These are phyloP conservation scores for Starmerella vaccinii DNA, from an alignment of 805 yeast genomes.

Conservation along the genomic window DNA sequence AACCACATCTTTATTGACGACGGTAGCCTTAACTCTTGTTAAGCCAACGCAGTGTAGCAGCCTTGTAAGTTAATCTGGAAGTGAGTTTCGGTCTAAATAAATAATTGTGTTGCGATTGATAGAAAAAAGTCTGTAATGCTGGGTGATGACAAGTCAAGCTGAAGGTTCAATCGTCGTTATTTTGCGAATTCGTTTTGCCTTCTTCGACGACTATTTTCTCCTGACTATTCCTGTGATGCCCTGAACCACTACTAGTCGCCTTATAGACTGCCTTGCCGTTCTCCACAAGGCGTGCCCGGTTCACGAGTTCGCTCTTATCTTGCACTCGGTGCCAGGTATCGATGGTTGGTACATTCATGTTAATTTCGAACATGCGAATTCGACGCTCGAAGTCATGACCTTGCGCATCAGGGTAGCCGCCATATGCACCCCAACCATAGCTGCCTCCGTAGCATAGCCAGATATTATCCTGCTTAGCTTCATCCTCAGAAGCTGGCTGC, in stretches of 20 bases:
- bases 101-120: too few relatives aligned
- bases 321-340: constrained; percentile 67
- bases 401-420: constrained; percentile 46
- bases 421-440: constrained; percentile 92
- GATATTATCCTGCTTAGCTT: constrained; percentile 31
- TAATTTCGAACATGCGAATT: constrained; percentile 59
- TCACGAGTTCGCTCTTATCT: constrained; percentile 40
- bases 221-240: constrained; percentile 1
- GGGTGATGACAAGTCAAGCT: too few relatives aligned
- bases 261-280: constrained; percentile 32
- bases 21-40: too few relatives aligned
- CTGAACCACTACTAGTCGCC: neutral
- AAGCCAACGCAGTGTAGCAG: too few relatives aligned
- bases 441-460: constrained; percentile 96
- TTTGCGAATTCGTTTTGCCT: neutral
- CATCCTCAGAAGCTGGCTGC: constrained; percentile 28
- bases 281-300: constrained; percentile 42
- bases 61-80: too few relatives aligned
- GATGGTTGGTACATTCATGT: constrained; percentile 40
- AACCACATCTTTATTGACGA: too few relatives aligned
- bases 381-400: constrained; percentile 72
- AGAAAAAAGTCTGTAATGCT: too few relatives aligned
- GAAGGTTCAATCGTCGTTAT: neutral
- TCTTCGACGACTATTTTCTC: neutral
- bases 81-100: too few relatives aligned